Percentiles rank a stretch among this genome's conserved stretches.
These are phyloP conservation scores for Cryptosporidium parvum DNA, from an alignment of 169 alveolate species.

Conservation along the genomic window DNA sequence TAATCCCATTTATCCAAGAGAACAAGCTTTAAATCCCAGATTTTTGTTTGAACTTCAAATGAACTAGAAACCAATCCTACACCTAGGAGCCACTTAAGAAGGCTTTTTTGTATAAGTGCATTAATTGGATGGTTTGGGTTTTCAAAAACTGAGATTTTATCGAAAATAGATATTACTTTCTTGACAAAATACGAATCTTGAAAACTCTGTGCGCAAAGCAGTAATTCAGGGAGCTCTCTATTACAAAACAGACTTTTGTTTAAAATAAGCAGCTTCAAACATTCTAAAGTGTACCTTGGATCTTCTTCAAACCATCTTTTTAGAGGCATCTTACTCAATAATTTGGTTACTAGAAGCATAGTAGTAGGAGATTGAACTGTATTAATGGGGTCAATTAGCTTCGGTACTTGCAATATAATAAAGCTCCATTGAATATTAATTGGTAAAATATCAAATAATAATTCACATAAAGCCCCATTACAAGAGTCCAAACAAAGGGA, in stretches of 20 bases:
- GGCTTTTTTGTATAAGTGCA: not conserved
- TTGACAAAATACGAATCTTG: constrained; percentile 49
- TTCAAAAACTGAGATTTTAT: constrained; percentile 28
- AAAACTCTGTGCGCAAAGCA: not conserved
- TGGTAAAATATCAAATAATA: constrained; percentile 42
- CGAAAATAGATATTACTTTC: constrained; percentile 30
- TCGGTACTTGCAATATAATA: constrained; percentile 57
- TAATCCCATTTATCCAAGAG: constrained; percentile 45
- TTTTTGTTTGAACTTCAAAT: constrained; percentile 21
- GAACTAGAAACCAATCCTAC: constrained; percentile 38
- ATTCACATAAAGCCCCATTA: constrained; percentile 40
- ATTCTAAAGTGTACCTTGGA: constrained; percentile 35
- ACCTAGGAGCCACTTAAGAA: constrained; percentile 36
- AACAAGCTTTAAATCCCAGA: constrained; percentile 49
- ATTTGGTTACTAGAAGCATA: constrained; percentile 10
- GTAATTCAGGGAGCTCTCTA: not conserved
- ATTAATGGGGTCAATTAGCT: constrained; percentile 14
- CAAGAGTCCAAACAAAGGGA: constrained; percentile 28
- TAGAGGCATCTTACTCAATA: constrained; percentile 30
- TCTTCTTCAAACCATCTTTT: constrained; percentile 63
- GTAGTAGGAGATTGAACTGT: constrained; percentile 13
- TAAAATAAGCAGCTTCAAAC: constrained; percentile 33
- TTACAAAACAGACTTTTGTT: constrained; percentile 26
- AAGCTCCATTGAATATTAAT: constrained; percentile 56
- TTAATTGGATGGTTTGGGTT: constrained; percentile 27